A percentile compares a stretch with the other conserved stretches of the same genome.
phyloP scores from a whole-genome alignment of 1,284 basidiomycete species.

The Ceratorhiza oryzae-sativae region DNA sequence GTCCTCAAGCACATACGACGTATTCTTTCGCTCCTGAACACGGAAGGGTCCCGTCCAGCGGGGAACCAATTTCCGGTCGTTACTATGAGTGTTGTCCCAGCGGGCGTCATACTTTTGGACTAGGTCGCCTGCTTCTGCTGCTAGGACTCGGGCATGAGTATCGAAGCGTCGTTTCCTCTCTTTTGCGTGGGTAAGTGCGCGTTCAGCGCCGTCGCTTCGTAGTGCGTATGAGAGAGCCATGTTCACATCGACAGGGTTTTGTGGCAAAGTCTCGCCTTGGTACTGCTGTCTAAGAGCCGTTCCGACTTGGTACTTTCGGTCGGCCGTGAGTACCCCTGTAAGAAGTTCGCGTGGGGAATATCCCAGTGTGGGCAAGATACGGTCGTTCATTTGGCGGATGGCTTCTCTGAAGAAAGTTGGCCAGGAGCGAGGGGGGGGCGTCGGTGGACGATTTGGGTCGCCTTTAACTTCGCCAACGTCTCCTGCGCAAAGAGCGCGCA shows the following conservation, averaged over 20 bases:
- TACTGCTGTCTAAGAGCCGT: not conserved
- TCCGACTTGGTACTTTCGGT: not conserved
- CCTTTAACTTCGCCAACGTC: conserved; percentile 46
- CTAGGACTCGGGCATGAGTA: not conserved
- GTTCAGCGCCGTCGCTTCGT: conserved; percentile 20
- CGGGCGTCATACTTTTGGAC: conserved; percentile 40
- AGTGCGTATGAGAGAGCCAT: conserved; percentile 39
- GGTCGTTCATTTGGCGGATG: conserved; percentile 40
- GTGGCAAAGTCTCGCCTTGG: not conserved
- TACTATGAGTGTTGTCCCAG: conserved; percentile 30
- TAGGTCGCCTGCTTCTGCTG: conserved; percentile 34
- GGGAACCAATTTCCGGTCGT: conserved; percentile 32
- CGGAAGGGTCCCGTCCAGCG: conserved; percentile 38
- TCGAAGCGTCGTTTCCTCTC: conserved; percentile 35
- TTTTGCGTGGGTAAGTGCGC: conserved; percentile 21
- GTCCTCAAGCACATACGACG: conserved; percentile 34
- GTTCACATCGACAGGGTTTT: conserved; percentile 20
- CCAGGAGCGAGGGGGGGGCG: conserved; percentile 37
- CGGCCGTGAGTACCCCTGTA: conserved; percentile 25
- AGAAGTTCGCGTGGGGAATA: conserved; percentile 43
- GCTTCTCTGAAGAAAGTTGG: conserved; percentile 39
- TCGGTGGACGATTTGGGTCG: not conserved
- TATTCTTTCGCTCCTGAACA: not conserved
- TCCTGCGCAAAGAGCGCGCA: conserved; percentile 51
- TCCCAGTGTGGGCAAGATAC: conserved; percentile 38